Percentiles rank a stretch among this genome's conserved stretches.
Evolutionary conservation across 176 grass and related monocot genomes (phyloP).

Genomic region (Carex pumila): DNA sequence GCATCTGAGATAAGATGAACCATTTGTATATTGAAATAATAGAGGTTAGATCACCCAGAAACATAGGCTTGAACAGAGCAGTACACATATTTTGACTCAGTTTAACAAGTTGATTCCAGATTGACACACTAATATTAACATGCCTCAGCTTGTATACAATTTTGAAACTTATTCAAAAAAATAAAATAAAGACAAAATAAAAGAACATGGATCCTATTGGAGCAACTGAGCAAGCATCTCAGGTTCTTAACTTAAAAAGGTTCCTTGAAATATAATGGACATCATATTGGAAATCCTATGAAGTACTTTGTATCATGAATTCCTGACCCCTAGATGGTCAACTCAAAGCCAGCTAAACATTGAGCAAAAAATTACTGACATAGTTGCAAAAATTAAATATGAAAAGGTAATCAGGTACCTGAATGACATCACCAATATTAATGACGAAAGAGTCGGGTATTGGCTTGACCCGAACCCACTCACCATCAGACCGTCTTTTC

Average conservation of each 20-base stretch:
- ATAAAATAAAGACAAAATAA: not conserved
- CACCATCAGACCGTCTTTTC: slow-evolving; percentile 38
- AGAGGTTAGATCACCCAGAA: not conserved
- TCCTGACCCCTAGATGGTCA: not conserved
- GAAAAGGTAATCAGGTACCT: slow-evolving; percentile 25
- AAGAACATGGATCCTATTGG: not conserved
- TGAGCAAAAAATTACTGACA: not conserved
- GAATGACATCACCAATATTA: slow-evolving; percentile 64
- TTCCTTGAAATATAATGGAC: not conserved
- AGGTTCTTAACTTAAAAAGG: not conserved
- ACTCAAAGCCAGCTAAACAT: not conserved
- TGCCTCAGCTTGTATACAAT: not conserved
- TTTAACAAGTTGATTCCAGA: not conserved
- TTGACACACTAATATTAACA: not conserved
- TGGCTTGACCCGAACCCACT: slow-evolving; percentile 66
- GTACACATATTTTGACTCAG: not conserved
- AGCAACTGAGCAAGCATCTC: not conserved
- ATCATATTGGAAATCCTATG: not conserved
- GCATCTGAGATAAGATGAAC: not conserved
- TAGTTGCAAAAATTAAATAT: not conserved
- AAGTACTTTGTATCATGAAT: not conserved
- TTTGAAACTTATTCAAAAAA: not conserved
- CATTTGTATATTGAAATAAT: not conserved
- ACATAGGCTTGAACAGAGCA: not conserved
- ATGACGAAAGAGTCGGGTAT: slow-evolving; percentile 47